Percentiles rank a stretch among this genome's conserved stretches.
phyloP scores from a whole-genome alignment of 129 eudicot genomes.

The Saposhnikovia divaricata region DNA sequence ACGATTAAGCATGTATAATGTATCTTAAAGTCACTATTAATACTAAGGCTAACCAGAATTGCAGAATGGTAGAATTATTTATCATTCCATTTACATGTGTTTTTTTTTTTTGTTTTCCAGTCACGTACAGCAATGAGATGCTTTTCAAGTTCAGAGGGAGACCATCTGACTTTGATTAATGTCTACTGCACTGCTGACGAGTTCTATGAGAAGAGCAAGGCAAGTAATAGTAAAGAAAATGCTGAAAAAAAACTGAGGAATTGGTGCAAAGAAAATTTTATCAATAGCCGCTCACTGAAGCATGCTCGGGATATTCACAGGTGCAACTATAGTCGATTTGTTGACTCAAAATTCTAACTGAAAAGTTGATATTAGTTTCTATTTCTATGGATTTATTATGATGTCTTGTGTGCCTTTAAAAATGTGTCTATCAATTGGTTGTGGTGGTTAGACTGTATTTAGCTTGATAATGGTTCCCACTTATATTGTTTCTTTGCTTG shows the following conservation, averaged over 20 bases:
- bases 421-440: neutral
- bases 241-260: conserved; percentile 68
- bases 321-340: conserved; percentile 20
- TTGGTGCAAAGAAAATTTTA: conserved; percentile 89
- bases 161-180: conserved; percentile 72
- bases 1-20: neutral
- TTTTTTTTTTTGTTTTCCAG: conserved; percentile 21
- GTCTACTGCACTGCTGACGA: conserved; percentile 71
- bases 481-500: conserved; percentile 9
- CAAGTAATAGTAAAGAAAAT: conserved; percentile 43
- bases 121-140: conserved; percentile 54
- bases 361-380: neutral
- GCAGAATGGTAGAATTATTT: neutral
- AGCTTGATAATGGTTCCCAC: neutral
- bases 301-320: conserved; percentile 90
- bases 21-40: neutral
- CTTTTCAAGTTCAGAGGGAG: conserved; percentile 82
- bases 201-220: conserved; percentile 58
- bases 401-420: neutral
- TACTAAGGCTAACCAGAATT: neutral
- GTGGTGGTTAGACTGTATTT: neutral
- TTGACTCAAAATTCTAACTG: neutral
- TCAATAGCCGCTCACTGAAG: conserved; percentile 71
- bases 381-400: neutral
- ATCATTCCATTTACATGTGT: neutral